Evolutionary conservation across 108 stramenopile species (phyloP).

Genomic region (Nannochloropsis gaditana): DNA sequence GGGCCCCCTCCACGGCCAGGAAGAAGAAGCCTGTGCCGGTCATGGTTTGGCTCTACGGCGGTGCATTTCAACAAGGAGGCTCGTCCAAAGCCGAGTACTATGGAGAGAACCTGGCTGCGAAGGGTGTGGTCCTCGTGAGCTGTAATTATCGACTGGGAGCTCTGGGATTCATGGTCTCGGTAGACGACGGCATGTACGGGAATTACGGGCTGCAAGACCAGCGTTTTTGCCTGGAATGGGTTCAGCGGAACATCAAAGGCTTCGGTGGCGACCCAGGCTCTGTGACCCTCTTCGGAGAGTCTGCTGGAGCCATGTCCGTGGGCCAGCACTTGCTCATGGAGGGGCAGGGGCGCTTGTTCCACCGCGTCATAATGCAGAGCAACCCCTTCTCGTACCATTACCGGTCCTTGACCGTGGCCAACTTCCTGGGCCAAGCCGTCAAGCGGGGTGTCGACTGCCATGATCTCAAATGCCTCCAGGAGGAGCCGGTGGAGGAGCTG

Average conservation of each 20-base stretch:
- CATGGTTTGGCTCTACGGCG: slow-evolving; percentile 58
- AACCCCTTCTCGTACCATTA: slow-evolving; percentile 74
- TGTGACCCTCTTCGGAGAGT: slow-evolving; percentile 58
- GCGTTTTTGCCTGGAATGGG: slow-evolving; percentile 57
- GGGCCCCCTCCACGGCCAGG: slow-evolving; percentile 34
- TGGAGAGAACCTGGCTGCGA: slow-evolving; percentile 30
- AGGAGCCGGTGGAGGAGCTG: slow-evolving; percentile 68
- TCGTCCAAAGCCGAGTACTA: slow-evolving; percentile 41
- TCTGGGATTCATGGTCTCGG: slow-evolving; percentile 55
- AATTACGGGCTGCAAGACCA: slow-evolving; percentile 59
- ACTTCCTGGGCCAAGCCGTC: slow-evolving; percentile 70
- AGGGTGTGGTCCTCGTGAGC: slow-evolving; percentile 52
- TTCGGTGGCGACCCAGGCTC: slow-evolving; percentile 51
- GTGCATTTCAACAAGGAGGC: slow-evolving; percentile 55
- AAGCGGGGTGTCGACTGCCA: slow-evolving; percentile 67
- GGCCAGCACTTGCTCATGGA: slow-evolving; percentile 70
- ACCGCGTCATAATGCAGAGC: slow-evolving; percentile 52
- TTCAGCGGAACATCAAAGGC: slow-evolving; percentile 52
- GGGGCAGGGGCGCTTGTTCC: slow-evolving; percentile 55
- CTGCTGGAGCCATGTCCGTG: slow-evolving; percentile 66
- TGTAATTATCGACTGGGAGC: slow-evolving; percentile 58
- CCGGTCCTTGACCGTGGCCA: slow-evolving; percentile 65
- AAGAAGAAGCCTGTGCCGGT: slow-evolving; percentile 44
- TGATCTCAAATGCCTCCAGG: slow-evolving; percentile 63
- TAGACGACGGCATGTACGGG: slow-evolving; percentile 45